Percentiles rank a stretch among this genome's conserved stretches.
Evolutionary conservation across 306 rosid species (phyloP).

Genomic region (Inga oerstediana): DNA sequence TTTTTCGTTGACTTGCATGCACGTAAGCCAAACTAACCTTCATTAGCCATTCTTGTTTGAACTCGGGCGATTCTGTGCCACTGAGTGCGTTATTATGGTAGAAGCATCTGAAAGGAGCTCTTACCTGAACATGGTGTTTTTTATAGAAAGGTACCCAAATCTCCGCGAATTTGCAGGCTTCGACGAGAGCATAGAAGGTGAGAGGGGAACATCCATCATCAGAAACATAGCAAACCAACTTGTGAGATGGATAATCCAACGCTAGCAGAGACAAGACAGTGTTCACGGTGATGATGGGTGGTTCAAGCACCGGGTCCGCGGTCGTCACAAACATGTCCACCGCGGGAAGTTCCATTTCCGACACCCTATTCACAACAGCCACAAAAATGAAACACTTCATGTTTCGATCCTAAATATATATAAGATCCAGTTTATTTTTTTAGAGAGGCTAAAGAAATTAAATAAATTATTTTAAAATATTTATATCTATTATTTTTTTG

Average conservation of each 20-base stretch:
- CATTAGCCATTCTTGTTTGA: background rate
- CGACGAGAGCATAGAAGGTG: conserved; percentile 51
- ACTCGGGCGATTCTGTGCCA: background rate
- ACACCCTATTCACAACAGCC: conserved; percentile 33
- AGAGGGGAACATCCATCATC: conserved; percentile 74
- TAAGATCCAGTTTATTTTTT: too few relatives aligned
- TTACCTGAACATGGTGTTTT: conserved; percentile 46
- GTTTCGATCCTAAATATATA: too few relatives aligned
- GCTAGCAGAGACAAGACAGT: conserved; percentile 72
- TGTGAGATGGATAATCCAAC: conserved; percentile 68
- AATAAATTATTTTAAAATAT: too few relatives aligned
- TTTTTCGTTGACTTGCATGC: background rate
- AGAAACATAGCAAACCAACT: conserved; percentile 76
- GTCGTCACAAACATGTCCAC: conserved; percentile 82
- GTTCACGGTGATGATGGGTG: conserved; percentile 64
- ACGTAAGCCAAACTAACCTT: background rate
- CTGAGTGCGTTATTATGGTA: background rate
- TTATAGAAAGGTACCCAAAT: conserved; percentile 71
- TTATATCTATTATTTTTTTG: too few relatives aligned
- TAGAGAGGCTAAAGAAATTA: too few relatives aligned
- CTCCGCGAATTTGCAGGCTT: conserved; percentile 58
- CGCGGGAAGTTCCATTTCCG: conserved; percentile 48
- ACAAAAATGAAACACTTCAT: too few relatives aligned
- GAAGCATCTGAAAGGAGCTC: conserved; percentile 75
- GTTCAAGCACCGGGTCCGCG: conserved; percentile 64